Evolutionary conservation across 345 rosid genomes (phyloP).

Genomic region (Streptanthus diversifolius): DNA sequence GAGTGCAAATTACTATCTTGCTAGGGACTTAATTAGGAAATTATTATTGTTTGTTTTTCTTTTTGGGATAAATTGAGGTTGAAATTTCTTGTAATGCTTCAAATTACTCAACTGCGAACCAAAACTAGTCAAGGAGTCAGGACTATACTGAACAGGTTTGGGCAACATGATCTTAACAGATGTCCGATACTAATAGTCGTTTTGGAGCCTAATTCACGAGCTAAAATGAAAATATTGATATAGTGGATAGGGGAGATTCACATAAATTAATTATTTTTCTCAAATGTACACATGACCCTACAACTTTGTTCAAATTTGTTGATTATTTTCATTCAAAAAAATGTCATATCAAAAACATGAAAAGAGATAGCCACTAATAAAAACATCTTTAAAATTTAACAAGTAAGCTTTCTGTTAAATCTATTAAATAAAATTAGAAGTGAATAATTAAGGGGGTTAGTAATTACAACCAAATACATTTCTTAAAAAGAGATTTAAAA

Average conservation of each 20-base stretch:
- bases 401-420: not conserved
- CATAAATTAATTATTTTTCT: not conserved
- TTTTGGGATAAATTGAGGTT: no score
- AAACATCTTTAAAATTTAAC: not conserved
- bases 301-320: not conserved
- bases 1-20: not conserved
- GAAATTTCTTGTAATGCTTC: not conserved
- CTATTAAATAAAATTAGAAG: not conserved
- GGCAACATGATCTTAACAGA: no score
- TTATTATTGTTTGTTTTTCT: no score
- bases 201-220: not conserved
- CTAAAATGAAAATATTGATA: not conserved
- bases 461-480: not conserved
- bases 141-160: no score
- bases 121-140: no score
- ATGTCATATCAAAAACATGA: not conserved
- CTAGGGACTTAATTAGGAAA: not conserved
- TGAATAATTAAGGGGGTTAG: not conserved
- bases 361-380: not conserved
- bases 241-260: not conserved
- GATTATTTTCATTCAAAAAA: not conserved
- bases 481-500: not conserved
- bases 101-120: not conserved
- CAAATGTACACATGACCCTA: not conserved
- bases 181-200: no score